Evolutionary conservation across 768 basidiomycete species (phyloP), one percentile per base, ranked within the genome.

Genomic region (Lactifluus piperatus): DNA sequence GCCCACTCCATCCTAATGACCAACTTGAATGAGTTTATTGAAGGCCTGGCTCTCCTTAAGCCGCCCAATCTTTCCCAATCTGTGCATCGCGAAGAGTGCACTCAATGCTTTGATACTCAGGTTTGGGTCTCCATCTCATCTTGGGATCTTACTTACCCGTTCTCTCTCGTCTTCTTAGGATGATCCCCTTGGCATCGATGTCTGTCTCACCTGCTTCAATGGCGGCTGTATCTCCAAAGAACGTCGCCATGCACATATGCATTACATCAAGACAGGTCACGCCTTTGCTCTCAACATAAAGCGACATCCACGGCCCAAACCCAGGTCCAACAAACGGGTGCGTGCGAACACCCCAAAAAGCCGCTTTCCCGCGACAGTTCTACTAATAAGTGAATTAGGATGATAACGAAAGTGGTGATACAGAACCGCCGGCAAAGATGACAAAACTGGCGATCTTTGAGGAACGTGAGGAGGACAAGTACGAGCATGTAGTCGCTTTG

Each of bases 91-190:
- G 92, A 97, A 72, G 94, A 98, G 71, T 99, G 95, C 68, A 97
- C 94, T 0, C 93, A 94, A 59, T 99, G 95, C 68, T 99, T 97
- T 69, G 94, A 97, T 71, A 83, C 82, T 67, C 94, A 97, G 82
- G 92, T 86, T 22, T 68, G 34, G 32, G 49, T n/a, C n/a, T n/a
- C n/a, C n/a, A n/a, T n/a, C n/a, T n/a, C n/a, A n/a, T n/a, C n/a
- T n/a, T n/a, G n/a, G n/a, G n/a, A n/a, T n/a, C n/a, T n/a, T n/a
- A n/a, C n/a, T n/a, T n/a, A n/a, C n/a, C 29, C 22, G 48, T 10
- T 11, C 18, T 30, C 30, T n/a, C 26, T 29, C 37, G 43, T 47
- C 22, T 44, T 58, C 41, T 46, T 65, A 94, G 88, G 92, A 94
- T 68, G 72, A 74, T 3, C 77, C 84, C 0, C 71, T 76, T 13